Conservation (phyloP, 768 basidiomycete genomes). For the Boletus barrowsii region DNA sequence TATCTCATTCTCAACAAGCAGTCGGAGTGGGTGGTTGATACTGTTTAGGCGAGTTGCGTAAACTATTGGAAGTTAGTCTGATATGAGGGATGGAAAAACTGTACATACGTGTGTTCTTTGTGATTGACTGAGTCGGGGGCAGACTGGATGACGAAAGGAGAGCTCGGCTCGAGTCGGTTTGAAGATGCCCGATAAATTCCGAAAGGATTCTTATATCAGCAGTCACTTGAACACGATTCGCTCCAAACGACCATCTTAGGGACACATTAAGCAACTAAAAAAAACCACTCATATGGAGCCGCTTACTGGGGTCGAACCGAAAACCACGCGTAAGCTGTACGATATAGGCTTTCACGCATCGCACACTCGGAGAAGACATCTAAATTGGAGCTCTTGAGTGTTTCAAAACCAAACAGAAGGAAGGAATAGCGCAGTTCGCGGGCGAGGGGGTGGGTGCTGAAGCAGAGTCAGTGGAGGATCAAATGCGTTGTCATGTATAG, state of each 20-base stretch:
- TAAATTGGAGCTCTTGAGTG: slow-evolving; percentile 81
- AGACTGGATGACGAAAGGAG: slow-evolving; percentile 59
- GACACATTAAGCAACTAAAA: neutral
- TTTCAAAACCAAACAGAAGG: slow-evolving; percentile 89
- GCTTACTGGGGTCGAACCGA: slow-evolving; percentile 87
- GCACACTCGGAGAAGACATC: slow-evolving; percentile 78
- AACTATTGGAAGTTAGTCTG: slow-evolving; percentile 36
- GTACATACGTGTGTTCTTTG: slow-evolving; percentile 41
- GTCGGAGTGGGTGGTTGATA: slow-evolving; percentile 69
- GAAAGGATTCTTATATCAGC: slow-evolving; percentile 84
- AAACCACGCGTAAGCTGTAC: slow-evolving; percentile 89
- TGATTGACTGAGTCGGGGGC: slow-evolving; percentile 46
- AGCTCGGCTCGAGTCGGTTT: slow-evolving; percentile 67
- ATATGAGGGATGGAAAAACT: neutral
- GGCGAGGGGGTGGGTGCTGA: slow-evolving; percentile 87
- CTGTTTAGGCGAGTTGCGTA: slow-evolving; percentile 60
- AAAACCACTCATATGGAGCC: neutral
- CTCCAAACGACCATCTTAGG: slow-evolving; percentile 92
- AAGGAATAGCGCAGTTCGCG: slow-evolving; percentile 89
- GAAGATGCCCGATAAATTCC: slow-evolving; percentile 78
- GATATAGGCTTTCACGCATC: slow-evolving; percentile 73
- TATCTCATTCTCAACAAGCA: slow-evolving; percentile 91
- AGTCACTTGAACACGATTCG: slow-evolving; percentile 85
- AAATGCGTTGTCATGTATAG: neutral
- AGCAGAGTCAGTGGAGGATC: neutral